Conservation (phyloP, 805 yeast genomes). For the Teunomyces cretensis region DNA sequence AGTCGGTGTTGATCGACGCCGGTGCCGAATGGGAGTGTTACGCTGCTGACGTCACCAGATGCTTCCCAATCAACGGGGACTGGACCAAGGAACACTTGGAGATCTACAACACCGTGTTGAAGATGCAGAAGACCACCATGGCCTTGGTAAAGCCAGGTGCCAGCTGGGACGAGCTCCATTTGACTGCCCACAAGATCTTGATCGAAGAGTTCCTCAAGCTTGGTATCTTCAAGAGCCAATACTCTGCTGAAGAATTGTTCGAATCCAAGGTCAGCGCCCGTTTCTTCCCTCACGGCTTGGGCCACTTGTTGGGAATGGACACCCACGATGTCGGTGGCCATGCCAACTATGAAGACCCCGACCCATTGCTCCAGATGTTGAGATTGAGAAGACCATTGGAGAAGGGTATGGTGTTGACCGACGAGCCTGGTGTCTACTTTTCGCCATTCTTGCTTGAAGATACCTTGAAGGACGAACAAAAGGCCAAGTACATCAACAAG, state of each 20-base stretch:
- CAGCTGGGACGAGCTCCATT: slow-evolving; percentile 81
- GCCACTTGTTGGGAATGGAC: slow-evolving; percentile 91
- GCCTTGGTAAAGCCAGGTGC: slow-evolving; percentile 76
- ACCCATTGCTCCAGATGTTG: slow-evolving; percentile 72
- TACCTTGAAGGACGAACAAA: slow-evolving; percentile 47
- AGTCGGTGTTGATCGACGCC: slow-evolving; percentile 83
- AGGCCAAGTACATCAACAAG: slow-evolving; percentile 58
- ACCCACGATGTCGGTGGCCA: slow-evolving; percentile 94
- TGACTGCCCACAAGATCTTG: slow-evolving; percentile 74
- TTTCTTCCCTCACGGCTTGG: slow-evolving; percentile 94
- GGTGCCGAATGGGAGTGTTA: slow-evolving; percentile 97
- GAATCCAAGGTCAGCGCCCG: slow-evolving; percentile 69
- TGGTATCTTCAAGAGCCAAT: slow-evolving; percentile 68
- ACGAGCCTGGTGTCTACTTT: slow-evolving; percentile 94
- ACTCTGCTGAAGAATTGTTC: slow-evolving; percentile 62
- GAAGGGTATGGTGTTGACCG: slow-evolving; percentile 83
- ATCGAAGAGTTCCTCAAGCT: slow-evolving; percentile 67
- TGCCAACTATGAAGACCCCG: slow-evolving; percentile 81
- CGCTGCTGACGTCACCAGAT: slow-evolving; percentile 91
- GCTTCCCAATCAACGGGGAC: slow-evolving; percentile 88
- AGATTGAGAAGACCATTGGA: slow-evolving; percentile 75
- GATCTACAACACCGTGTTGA: slow-evolving; percentile 73
- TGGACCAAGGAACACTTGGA: slow-evolving; percentile 87
- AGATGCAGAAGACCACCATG: slow-evolving; percentile 80
- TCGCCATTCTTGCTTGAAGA: slow-evolving; percentile 77